Percentiles rank a stretch among this genome's conserved stretches.
These are phyloP conservation scores for Dillenia suffruticosa DNA, from an alignment of 164 flowering plant species.

Conservation along the genomic window DNA sequence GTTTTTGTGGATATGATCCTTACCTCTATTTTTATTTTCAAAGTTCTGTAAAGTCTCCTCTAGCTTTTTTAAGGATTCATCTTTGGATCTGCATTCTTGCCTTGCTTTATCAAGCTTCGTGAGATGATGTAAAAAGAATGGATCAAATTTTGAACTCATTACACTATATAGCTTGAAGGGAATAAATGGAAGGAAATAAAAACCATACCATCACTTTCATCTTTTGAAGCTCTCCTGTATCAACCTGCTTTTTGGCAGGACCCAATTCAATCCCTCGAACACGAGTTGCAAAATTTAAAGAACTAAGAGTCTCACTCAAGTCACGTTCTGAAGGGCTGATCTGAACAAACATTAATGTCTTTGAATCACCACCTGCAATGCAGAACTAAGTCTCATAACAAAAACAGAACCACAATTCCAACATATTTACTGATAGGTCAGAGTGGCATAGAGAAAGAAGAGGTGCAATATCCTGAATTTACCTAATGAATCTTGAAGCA, in stretches of 20 bases:
- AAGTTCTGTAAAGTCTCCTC: constrained; percentile 67
- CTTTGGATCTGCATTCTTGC: constrained; percentile 64
- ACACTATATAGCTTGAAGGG: background rate
- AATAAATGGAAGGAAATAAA: background rate
- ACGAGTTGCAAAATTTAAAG: constrained; percentile 80
- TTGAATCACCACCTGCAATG: constrained; percentile 77
- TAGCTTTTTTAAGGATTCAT: constrained; percentile 57
- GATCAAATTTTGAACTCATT: background rate
- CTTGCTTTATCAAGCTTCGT: constrained; percentile 71
- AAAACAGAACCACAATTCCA: background rate
- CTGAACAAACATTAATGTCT: constrained; percentile 89
- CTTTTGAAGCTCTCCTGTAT: constrained; percentile 70
- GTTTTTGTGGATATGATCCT: constrained; percentile 52
- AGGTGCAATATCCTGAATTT: constrained; percentile 2
- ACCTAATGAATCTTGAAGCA: constrained; percentile 91
- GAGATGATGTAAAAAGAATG: background rate
- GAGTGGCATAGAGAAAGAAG: background rate
- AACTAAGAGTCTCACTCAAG: constrained; percentile 79
- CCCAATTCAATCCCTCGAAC: constrained; percentile 87
- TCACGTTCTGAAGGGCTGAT: constrained; percentile 85
- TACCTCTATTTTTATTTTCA: constrained; percentile 59
- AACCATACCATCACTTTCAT: constrained; percentile 56
- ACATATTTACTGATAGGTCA: background rate
- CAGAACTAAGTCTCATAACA: background rate
- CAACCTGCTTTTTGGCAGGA: constrained; percentile 77